phyloP scores from a whole-genome alignment of 331 rosid species.

The Malus hybrid region DNA sequence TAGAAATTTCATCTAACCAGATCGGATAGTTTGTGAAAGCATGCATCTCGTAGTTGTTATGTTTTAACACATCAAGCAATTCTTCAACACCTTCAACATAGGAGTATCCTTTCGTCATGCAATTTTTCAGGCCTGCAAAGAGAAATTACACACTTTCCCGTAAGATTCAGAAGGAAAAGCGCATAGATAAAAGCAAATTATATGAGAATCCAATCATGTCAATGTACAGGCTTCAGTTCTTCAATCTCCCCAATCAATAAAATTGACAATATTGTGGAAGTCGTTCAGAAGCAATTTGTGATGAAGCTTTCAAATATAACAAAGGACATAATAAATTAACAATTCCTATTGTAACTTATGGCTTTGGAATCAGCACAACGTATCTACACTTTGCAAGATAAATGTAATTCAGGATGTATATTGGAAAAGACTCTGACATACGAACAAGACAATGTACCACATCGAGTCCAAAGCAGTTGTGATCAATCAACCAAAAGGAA shows the following conservation, averaged over 20 bases:
- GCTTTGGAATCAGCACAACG: neutral
- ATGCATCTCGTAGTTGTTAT: conserved; percentile 78
- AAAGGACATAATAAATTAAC: neutral
- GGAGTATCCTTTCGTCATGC: conserved; percentile 70
- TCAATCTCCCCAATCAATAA: neutral
- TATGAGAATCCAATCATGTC: neutral
- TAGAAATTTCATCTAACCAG: conserved; percentile 47
- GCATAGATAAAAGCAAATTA: neutral
- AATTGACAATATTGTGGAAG: neutral
- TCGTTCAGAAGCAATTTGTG: no score
- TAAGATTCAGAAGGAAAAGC: neutral
- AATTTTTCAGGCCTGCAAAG: conserved; percentile 66
- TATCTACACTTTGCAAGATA: neutral
- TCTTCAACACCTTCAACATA: conserved; percentile 69
- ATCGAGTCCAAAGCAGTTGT: neutral
- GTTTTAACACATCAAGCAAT: conserved; percentile 60
- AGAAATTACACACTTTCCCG: neutral
- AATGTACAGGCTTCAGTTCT: neutral
- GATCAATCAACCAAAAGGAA: neutral
- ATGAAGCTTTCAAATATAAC: no score
- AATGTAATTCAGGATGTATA: neutral
- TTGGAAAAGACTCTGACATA: no score
- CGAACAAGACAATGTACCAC: no score
- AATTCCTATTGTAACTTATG: neutral
- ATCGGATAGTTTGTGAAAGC: conserved; percentile 91